Percentiles rank a stretch among this genome's conserved stretches.
These are phyloP conservation scores for Coemansia sp. DNA, from an alignment of 371 early-diverging fungal species.

Conservation along the genomic window DNA sequence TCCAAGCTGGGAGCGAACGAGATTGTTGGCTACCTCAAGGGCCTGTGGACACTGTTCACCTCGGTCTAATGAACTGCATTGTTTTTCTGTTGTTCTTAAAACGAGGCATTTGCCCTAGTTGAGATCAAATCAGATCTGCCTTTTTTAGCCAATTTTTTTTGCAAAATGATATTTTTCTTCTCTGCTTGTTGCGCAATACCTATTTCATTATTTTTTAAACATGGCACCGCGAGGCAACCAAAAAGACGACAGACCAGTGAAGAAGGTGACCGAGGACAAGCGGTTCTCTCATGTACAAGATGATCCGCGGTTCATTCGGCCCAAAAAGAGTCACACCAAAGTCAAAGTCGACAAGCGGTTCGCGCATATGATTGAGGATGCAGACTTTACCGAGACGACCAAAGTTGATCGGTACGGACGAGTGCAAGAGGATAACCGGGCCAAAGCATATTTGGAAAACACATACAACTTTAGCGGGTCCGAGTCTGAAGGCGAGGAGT, in stretches of 20 bases:
- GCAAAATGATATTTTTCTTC: neutral
- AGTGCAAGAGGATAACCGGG: slow-evolving; percentile 54
- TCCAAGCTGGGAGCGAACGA: slow-evolving; percentile 93
- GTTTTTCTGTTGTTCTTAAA: too few species aligned
- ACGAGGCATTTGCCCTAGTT: too few species aligned
- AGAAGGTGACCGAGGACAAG: slow-evolving; percentile 63
- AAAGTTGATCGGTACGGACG: slow-evolving; percentile 84
- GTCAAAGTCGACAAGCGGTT: slow-evolving; percentile 91
- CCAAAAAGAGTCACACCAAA: slow-evolving; percentile 77
- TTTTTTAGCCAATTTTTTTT: slow-evolving; percentile 6
- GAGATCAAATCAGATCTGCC: neutral
- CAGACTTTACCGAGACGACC: slow-evolving; percentile 68
- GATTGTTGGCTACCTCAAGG: slow-evolving; percentile 90
- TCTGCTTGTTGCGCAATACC: neutral
- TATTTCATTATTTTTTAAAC: neutral
- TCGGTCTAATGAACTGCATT: slow-evolving; percentile 53
- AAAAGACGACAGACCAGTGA: slow-evolving; percentile 12
- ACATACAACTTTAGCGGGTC: slow-evolving; percentile 45
- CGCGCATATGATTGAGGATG: slow-evolving; percentile 67
- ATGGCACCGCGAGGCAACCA: slow-evolving; percentile 27
- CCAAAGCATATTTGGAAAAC: slow-evolving; percentile 39
- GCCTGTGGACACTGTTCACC: slow-evolving; percentile 80
- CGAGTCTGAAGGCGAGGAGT: slow-evolving; percentile 12
- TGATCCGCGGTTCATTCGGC: slow-evolving; percentile 85
- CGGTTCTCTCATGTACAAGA: slow-evolving; percentile 80